Evolutionary conservation across 2,329 filamentous ascomycete genomes (phyloP).

Genomic region (Epichloe festucae): DNA sequence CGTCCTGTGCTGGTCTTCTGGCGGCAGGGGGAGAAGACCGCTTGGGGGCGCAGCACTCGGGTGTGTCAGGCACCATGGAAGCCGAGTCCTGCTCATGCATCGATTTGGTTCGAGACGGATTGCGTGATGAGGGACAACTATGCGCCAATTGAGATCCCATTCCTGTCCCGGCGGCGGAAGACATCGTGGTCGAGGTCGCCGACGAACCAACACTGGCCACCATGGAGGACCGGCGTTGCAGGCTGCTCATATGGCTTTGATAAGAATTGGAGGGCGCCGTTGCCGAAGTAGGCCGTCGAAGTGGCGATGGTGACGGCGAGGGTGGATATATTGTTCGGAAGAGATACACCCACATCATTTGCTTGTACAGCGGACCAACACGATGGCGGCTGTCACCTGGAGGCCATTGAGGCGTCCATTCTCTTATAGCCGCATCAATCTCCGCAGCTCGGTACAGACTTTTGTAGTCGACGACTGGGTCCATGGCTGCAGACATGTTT

Average conservation of each 20-base stretch:
- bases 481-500: slow-evolving; percentile 46
- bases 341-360: slow-evolving; percentile 54
- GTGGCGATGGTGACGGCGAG: slow-evolving; percentile 19
- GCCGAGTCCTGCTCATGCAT: slow-evolving; percentile 25
- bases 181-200: background rate
- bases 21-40: slow-evolving; percentile 32
- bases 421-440: slow-evolving; percentile 61
- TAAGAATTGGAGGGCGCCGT: slow-evolving; percentile 13
- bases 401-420: slow-evolving; percentile 57
- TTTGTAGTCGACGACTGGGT: slow-evolving; percentile 60
- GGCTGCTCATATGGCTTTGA: slow-evolving; percentile 8
- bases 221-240: slow-evolving; percentile 22
- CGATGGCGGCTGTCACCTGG: slow-evolving; percentile 42
- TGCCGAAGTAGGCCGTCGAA: slow-evolving; percentile 19
- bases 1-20: slow-evolving; percentile 34
- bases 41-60: slow-evolving; percentile 8
- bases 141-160: slow-evolving; percentile 10
- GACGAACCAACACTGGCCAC: slow-evolving; percentile 14
- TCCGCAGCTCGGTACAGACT: slow-evolving; percentile 60
- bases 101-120: slow-evolving; percentile 25
- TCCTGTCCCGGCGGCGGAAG: background rate
- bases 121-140: slow-evolving; percentile 21
- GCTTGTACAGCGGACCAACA: slow-evolving; percentile 47
- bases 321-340: slow-evolving; percentile 49
- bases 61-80: slow-evolving; percentile 6